A percentile compares a stretch with the other conserved stretches of the same genome.
These are phyloP conservation scores for Dysphania ambrosioides DNA, from an alignment of 148 eudicot genomes.

Conservation along the genomic window DNA sequence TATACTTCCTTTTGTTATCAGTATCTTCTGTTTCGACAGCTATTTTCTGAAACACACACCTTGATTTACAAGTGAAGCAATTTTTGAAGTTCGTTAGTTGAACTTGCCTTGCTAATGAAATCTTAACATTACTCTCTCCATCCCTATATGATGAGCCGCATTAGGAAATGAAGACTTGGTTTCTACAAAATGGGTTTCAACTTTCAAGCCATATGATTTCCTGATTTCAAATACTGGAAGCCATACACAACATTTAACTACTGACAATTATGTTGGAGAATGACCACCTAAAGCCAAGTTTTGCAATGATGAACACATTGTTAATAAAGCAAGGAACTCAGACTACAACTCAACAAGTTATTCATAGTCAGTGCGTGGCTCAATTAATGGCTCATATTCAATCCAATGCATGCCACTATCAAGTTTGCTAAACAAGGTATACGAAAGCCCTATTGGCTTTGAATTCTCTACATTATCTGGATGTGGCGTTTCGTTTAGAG, in stretches of 20 bases:
- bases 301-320: background rate
- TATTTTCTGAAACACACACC: too few species aligned
- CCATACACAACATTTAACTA: slow-evolving; percentile 11
- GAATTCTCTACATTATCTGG: slow-evolving; percentile 4
- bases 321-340: background rate
- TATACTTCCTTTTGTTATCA: too few species aligned
- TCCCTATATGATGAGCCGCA: too few species aligned
- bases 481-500: background rate
- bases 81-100: too few species aligned
- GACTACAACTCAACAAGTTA: background rate
- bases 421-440: too few species aligned
- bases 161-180: background rate
- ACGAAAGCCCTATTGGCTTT: slow-evolving; percentile 16
- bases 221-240: background rate
- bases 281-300: background rate
- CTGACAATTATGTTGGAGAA: background rate
- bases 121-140: too few species aligned
- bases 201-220: too few species aligned
- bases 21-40: too few species aligned
- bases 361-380: background rate
- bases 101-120: too few species aligned
- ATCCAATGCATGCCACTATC: too few species aligned
- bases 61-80: too few species aligned
- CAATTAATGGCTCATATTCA: background rate
- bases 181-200: slow-evolving; percentile 12